A percentile compares a stretch with the other conserved stretches of the same genome.
Conservation (phyloP, 495 filamentous ascomycete genomes). For the Daldinia vernicosa region DNA sequence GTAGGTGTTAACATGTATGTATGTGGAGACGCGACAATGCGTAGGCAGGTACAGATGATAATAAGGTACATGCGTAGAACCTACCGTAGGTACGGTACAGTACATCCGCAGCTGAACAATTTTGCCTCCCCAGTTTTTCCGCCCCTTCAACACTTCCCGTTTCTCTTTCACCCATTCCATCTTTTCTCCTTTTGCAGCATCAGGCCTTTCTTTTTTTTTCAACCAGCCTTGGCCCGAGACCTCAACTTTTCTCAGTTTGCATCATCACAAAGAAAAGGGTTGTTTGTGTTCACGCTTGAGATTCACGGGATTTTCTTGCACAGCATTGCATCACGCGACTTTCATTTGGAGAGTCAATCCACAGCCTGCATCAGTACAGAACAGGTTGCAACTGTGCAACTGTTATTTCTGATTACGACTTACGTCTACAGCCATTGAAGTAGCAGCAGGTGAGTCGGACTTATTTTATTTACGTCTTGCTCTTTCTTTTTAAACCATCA, state of each 20-base stretch:
- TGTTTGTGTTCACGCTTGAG: conserved; percentile 12
- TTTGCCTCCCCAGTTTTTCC: conserved; percentile 43
- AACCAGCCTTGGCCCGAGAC: conserved; percentile 24
- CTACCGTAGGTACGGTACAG: conserved; percentile 16
- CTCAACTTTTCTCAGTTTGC: conserved; percentile 2
- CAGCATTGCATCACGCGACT: conserved; percentile 11
- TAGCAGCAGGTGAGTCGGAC: conserved; percentile 31
- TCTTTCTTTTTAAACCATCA: conserved; percentile 42
- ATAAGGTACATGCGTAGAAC: conserved; percentile 1
- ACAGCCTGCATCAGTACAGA: conserved; percentile 12
- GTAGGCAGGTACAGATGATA: conserved; percentile 7
- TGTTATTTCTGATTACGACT: conserved; percentile 21
- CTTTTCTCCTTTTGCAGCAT: conserved; percentile 27
- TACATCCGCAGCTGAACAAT: conserved; percentile 39
- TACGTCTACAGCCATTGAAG: conserved; percentile 19
- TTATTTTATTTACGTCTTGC: conserved; percentile 27
- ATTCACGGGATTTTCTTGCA: conserved; percentile 12
- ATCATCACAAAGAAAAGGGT: conserved; percentile 16
- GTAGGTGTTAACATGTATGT: conserved; percentile 2
- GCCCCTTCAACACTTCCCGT: conserved; percentile 30
- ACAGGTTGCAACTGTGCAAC: conserved; percentile 12
- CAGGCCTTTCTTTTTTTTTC: conserved; percentile 18
- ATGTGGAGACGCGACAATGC: conserved; percentile 1
- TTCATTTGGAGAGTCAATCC: conserved; percentile 3
- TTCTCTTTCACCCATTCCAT: conserved; percentile 35